Conservation (phyloP, 2,329 filamentous ascomycete species). For the Scopulariopsis brevicaulis region DNA sequence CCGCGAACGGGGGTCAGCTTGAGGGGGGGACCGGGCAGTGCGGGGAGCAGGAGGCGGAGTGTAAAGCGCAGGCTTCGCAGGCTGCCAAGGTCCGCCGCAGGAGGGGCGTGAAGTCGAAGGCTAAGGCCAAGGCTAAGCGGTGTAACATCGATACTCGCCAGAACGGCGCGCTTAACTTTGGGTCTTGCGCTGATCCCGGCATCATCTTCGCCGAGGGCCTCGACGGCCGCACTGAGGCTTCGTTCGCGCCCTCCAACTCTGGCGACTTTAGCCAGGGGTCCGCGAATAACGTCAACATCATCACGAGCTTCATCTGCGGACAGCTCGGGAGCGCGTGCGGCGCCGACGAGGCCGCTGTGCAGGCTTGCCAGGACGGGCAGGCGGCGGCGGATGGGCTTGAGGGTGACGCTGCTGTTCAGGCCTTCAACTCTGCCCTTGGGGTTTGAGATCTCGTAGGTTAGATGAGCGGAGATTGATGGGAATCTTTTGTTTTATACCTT, state of each 20-base stretch:
- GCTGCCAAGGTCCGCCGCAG: conserved; percentile 5
- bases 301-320: conserved; percentile 34
- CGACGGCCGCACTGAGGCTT: conserved; percentile 31
- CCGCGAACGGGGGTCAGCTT: conserved; percentile 29
- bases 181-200: conserved; percentile 31
- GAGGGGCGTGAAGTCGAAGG: conserved; percentile 7
- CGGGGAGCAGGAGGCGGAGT: conserved; percentile 26
- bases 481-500: not conserved
- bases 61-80: conserved; percentile 14
- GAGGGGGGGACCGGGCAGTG: conserved; percentile 24
- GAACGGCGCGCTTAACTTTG: conserved; percentile 23
- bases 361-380: conserved; percentile 9
- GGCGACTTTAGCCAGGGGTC: conserved; percentile 39
- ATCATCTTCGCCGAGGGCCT: conserved; percentile 35
- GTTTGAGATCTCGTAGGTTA: not conserved
- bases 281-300: conserved; percentile 23
- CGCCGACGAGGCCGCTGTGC: conserved; percentile 8
- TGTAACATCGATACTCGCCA: not conserved
- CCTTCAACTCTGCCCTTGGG: conserved; percentile 10
- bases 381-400: conserved; percentile 10
- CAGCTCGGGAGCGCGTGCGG: conserved; percentile 19
- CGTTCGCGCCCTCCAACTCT: conserved; percentile 24
- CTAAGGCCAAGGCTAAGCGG: not conserved
- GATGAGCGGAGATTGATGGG: not conserved
- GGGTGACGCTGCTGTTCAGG: conserved; percentile 11